phyloP scores from a whole-genome alignment of 148 eudicot species.

The Rhododendron kiyosumense region DNA sequence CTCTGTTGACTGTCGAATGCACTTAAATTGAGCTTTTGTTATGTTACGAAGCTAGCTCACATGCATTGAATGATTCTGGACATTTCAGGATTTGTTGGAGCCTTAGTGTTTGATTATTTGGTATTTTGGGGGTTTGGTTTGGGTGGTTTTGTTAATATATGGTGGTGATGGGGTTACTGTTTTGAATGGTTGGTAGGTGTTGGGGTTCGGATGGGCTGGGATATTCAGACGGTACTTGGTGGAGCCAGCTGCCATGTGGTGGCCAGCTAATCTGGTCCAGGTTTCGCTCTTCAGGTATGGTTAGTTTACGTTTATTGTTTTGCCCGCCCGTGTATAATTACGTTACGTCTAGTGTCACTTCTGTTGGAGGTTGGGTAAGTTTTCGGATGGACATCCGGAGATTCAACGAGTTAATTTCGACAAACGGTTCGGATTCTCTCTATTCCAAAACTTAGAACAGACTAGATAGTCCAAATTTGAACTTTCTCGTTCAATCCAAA shows the following conservation, averaged over 20 bases:
- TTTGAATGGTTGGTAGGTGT: constrained; percentile 66
- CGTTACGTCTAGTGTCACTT: neutral
- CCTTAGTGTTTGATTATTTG: neutral
- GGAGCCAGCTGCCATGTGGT: constrained; percentile 99
- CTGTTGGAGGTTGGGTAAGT: neutral
- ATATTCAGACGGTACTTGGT: constrained; percentile 77
- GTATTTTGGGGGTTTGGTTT: neutral
- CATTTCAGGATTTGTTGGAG: no score
- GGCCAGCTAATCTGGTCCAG: constrained; percentile 96
- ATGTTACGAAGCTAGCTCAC: no score
- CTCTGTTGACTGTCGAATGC: neutral
- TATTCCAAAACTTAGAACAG: no score
- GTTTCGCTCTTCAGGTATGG: constrained; percentile 85
- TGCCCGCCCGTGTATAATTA: neutral
- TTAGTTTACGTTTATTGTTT: neutral
- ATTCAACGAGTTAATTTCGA: neutral
- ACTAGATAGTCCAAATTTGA: no score
- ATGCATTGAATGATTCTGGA: no score
- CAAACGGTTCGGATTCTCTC: no score
- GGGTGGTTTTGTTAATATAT: neutral
- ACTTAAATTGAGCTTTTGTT: neutral
- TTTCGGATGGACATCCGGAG: neutral
- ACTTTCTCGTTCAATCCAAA: neutral
- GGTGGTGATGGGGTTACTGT: neutral
- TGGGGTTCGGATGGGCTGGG: constrained; percentile 99